Percentiles rank a stretch among this genome's conserved stretches.
Conservation (phyloP, 2,329 filamentous ascomycete genomes). For the Neurospora sp. region DNA sequence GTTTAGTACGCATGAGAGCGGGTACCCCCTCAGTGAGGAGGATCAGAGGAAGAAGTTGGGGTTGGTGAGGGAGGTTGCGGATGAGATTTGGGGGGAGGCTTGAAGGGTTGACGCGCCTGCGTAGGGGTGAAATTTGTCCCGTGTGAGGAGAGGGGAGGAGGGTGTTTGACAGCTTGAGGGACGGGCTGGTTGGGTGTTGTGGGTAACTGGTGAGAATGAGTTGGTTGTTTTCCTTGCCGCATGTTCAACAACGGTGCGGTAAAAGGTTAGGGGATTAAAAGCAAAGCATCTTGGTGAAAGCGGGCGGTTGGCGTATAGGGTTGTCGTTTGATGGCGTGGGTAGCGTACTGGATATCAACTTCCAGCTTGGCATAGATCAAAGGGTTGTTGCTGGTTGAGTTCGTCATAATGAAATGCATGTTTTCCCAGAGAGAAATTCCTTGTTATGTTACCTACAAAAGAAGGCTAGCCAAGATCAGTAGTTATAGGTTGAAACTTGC, state of each 20-base stretch:
- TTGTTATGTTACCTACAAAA: too few relatives aligned
- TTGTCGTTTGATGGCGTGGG: slow-evolving; percentile 1
- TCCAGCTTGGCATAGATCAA: slow-evolving; percentile 5
- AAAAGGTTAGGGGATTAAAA: not conserved
- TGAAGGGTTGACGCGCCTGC: slow-evolving; percentile 22
- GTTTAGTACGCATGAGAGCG: slow-evolving; percentile 64
- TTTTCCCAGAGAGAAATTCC: not conserved
- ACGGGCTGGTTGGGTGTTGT: too few relatives aligned
- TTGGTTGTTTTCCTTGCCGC: slow-evolving; percentile 2
- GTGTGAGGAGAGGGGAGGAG: too few relatives aligned
- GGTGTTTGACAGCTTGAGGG: too few relatives aligned
- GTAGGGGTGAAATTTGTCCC: too few relatives aligned
- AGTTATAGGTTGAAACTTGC: too few relatives aligned
- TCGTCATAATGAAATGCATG: not conserved
- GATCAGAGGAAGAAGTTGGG: slow-evolving; percentile 66
- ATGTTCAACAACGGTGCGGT: slow-evolving; percentile 5
- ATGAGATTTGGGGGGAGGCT: slow-evolving; percentile 56
- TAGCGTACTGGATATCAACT: slow-evolving; percentile 13
- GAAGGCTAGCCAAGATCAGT: too few relatives aligned
- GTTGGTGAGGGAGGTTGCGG: slow-evolving; percentile 60
- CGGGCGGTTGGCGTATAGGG: not conserved
- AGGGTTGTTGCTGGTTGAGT: not conserved
- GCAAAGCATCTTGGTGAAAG: not conserved
- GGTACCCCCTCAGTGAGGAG: slow-evolving; percentile 57
- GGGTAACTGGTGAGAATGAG: not conserved